A percentile compares a stretch with the other conserved stretches of the same genome.
phyloP scores from a whole-genome alignment of 257 asterid species.

The Solanum megistacrolobum region DNA sequence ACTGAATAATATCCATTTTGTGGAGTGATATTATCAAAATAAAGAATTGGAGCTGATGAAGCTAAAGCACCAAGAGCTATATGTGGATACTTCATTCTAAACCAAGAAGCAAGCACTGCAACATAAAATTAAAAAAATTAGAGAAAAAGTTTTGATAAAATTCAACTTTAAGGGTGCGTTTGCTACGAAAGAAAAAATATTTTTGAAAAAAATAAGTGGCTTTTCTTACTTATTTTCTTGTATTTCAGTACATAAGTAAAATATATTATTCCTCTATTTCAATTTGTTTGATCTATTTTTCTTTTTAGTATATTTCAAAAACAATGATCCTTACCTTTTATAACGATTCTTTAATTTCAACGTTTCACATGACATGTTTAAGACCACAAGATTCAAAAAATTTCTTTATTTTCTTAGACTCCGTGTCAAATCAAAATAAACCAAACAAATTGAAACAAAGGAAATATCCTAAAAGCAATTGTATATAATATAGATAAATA shows the following conservation, averaged over 20 bases:
- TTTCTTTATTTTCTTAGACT: not conserved
- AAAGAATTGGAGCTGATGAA: slow-evolving; percentile 76
- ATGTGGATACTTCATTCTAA: slow-evolving; percentile 79
- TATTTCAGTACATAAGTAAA: no score
- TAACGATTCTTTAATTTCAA: no score
- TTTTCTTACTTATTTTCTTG: no score
- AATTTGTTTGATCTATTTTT: no score
- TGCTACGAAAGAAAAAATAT: not conserved
- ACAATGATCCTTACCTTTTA: no score
- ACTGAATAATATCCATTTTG: slow-evolving; percentile 42
- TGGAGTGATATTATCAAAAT: slow-evolving; percentile 58
- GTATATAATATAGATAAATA: no score
- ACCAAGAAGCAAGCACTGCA: slow-evolving; percentile 79
- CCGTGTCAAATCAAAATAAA: not conserved
- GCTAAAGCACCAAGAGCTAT: slow-evolving; percentile 77
- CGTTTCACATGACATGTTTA: no score
- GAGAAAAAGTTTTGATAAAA: not conserved
- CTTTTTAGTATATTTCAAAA: no score
- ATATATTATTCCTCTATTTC: no score
- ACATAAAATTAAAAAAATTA: not conserved
- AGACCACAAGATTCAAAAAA: no score
- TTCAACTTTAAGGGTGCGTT: not conserved
- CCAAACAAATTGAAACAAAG: not conserved
- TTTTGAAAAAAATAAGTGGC: no score
- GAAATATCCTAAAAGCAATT: no score